Percentiles rank a stretch among this genome's conserved stretches.
phyloP scores from a whole-genome alignment of 1,284 basidiomycete genomes.

The Bjerkandera adusta region DNA sequence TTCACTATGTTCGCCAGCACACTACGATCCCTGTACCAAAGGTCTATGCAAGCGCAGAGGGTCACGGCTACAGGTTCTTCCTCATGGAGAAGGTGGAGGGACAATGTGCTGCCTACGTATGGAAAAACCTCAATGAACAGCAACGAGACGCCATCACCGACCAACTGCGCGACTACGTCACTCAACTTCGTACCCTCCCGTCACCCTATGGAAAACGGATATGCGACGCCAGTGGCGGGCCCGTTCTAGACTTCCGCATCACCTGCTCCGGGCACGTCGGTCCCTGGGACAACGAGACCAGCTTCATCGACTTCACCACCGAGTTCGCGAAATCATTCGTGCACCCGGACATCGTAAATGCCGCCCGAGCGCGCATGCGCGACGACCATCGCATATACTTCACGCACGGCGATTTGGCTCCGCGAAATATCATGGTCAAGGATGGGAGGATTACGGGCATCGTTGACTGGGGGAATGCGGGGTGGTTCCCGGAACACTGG shows the following conservation, averaged over 20 bases:
- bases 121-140: not conserved
- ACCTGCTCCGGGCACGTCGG: not conserved
- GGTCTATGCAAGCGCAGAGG: constrained; percentile 13
- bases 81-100: constrained; percentile 24
- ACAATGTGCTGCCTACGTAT: constrained; percentile 15
- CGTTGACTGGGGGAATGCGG: constrained; percentile 10
- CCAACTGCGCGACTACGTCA: not conserved
- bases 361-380: constrained; percentile 22
- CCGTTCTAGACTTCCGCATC: constrained; percentile 8
- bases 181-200: not conserved
- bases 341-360: constrained; percentile 15
- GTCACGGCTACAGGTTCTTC: constrained; percentile 18
- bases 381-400: constrained; percentile 23
- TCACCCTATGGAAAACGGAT: not conserved
- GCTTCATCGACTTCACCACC: constrained; percentile 26
- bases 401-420: constrained; percentile 7
- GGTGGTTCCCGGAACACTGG: constrained; percentile 12
- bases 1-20: constrained; percentile 9
- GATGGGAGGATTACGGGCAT: constrained; percentile 3
- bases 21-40: constrained; percentile 17
- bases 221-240: constrained; percentile 8
- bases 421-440: constrained; percentile 5
- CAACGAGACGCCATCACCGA: not conserved
- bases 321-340: constrained; percentile 3
- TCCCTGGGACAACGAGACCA: not conserved